Conservation (phyloP, 768 basidiomycete species). For the Rhodotorula paludigena region DNA sequence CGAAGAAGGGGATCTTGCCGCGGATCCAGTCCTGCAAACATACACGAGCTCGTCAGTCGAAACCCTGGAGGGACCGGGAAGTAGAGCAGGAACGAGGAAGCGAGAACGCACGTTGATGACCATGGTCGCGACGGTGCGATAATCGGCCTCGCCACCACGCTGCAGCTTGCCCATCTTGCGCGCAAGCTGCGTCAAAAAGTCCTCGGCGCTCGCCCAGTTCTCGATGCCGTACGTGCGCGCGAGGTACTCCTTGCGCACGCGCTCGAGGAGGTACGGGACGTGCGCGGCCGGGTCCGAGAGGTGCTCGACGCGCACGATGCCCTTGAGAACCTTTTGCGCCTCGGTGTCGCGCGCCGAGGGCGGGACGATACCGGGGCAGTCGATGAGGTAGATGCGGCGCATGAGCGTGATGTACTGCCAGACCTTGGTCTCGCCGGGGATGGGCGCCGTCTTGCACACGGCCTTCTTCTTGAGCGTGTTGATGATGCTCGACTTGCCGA, state of each 20-base stretch:
- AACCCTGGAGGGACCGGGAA: conserved; percentile 58
- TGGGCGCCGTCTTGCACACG: conserved; percentile 91
- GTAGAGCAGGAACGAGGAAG: not conserved
- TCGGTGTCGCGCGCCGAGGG: conserved; percentile 85
- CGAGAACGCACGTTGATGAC: conserved; percentile 65
- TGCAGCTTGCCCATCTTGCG: conserved; percentile 84
- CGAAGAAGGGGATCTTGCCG: conserved; percentile 95
- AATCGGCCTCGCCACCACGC: conserved; percentile 90
- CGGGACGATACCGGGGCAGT: conserved; percentile 97
- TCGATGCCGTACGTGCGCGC: conserved; percentile 70
- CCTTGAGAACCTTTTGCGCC: conserved; percentile 88
- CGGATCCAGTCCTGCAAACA: conserved; percentile 85
- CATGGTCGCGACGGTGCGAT: conserved; percentile 89
- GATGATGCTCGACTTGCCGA: conserved; percentile 94
- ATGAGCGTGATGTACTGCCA: conserved; percentile 99
- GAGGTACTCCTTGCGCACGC: conserved; percentile 89
- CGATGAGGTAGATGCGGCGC: conserved; percentile 93
- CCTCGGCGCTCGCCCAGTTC: conserved; percentile 61
- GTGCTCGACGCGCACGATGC: conserved; percentile 92
- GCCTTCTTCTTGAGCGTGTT: conserved; percentile 98
- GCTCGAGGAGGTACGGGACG: conserved; percentile 75
- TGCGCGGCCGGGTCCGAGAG: conserved; percentile 87
- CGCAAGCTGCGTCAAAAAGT: conserved; percentile 76
- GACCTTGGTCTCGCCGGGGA: conserved; percentile 98
- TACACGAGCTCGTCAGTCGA: conserved; percentile 70